A percentile compares a stretch with the other conserved stretches of the same genome.
Conservation (phyloP, 805 yeast genomes). For the Geotrichum ghanense region DNA sequence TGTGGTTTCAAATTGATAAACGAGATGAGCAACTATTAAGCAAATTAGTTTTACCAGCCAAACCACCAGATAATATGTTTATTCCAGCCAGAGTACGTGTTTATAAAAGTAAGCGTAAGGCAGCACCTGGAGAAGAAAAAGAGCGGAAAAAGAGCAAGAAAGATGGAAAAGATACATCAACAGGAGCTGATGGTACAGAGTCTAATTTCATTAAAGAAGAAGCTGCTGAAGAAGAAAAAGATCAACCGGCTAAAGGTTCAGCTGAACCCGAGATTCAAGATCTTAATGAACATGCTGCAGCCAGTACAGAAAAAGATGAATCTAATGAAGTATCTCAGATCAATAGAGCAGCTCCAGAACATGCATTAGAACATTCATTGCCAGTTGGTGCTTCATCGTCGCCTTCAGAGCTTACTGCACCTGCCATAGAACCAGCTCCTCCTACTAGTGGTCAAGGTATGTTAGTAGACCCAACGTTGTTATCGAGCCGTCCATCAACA, state of each 20-base stretch:
- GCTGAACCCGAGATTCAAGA: background rate
- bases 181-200: background rate
- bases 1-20: constrained; percentile 64
- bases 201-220: background rate
- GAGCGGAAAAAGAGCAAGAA: constrained; percentile 7
- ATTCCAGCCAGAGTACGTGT: constrained; percentile 12
- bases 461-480: constrained; percentile 1
- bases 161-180: background rate
- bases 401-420: background rate
- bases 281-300: background rate
- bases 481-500: background rate
- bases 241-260: background rate
- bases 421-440: background rate
- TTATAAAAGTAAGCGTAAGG: constrained; percentile 13
- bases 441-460: background rate
- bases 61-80: constrained; percentile 4
- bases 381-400: background rate
- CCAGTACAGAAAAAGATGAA: background rate
- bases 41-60: constrained; percentile 8
- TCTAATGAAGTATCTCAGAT: background rate
- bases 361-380: no score
- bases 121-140: constrained; percentile 9
- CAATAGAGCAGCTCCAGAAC: background rate
- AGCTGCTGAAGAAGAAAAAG: background rate
- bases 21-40: constrained; percentile 21